phyloP scores from a whole-genome alignment of 352 stramenopile genomes.

The Pythium volutum region DNA sequence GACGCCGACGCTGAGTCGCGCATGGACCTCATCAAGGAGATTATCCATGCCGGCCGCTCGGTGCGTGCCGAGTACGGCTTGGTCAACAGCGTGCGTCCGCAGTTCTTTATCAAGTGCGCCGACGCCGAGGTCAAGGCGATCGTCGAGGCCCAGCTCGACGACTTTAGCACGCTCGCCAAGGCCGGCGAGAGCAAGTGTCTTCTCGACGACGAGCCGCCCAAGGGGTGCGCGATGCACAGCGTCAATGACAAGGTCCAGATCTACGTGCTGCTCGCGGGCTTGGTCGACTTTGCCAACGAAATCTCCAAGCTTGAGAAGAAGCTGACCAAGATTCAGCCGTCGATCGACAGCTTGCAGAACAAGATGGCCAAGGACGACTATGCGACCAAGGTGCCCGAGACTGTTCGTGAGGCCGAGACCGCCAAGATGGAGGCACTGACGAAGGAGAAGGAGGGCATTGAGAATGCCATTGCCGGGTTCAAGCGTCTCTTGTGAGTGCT shows the following conservation, averaged over 20 bases:
- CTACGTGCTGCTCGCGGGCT: constrained; percentile 77
- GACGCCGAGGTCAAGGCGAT: constrained; percentile 70
- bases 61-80: constrained; percentile 87
- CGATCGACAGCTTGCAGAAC: constrained; percentile 69
- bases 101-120: constrained; percentile 90
- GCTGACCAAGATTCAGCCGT: constrained; percentile 74
- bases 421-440: constrained; percentile 75
- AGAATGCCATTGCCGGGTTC: constrained; percentile 74
- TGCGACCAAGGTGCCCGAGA: constrained; percentile 73
- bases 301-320: constrained; percentile 91
- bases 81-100: constrained; percentile 70
- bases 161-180: constrained; percentile 96
- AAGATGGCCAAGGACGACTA: constrained; percentile 84
- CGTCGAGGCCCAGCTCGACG: constrained; percentile 84
- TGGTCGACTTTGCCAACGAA: constrained; percentile 89
- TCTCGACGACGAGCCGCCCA: constrained; percentile 70
- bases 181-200: constrained; percentile 90
- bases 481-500: constrained; percentile 62
- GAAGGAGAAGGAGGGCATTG: constrained; percentile 80
- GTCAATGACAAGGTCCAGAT: constrained; percentile 94
- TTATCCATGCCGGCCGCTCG: constrained; percentile 95
- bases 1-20: constrained; percentile 88
- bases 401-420: constrained; percentile 71
- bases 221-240: constrained; percentile 90
- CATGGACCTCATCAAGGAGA: constrained; percentile 93